phyloP scores from a whole-genome alignment of 139 green algal genomes.

The Chlamydomonas urium region DNA sequence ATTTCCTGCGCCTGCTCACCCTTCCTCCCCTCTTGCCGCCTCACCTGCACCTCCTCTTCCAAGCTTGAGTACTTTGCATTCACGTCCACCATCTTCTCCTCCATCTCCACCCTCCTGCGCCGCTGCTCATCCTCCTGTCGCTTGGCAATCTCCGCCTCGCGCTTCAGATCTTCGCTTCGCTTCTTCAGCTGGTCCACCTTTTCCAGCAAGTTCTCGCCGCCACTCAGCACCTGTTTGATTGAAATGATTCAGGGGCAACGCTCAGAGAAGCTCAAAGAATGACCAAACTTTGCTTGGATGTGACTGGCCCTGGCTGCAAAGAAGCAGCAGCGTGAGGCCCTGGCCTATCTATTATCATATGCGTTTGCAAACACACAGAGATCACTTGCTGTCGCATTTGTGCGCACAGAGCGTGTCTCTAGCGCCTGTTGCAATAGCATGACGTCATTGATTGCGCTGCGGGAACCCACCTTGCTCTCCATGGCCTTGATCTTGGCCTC shows the following conservation, averaged over 20 bases:
- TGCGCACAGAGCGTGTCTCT: too few species aligned
- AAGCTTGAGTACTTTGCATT: slow-evolving; percentile 37
- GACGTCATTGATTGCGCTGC: background rate
- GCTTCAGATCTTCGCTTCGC: slow-evolving; percentile 52
- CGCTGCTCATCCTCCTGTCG: slow-evolving; percentile 51
- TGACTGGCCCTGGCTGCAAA: too few species aligned
- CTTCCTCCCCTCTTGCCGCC: too few species aligned
- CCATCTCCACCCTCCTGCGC: slow-evolving; percentile 44
- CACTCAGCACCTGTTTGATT: slow-evolving; percentile 50
- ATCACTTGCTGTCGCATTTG: too few species aligned
- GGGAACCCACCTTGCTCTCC: slow-evolving; percentile 62
- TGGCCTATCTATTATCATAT: too few species aligned
- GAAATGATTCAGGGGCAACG: too few species aligned
- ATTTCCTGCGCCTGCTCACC: too few species aligned
- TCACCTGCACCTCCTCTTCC: slow-evolving; percentile 44
- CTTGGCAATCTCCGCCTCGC: slow-evolving; percentile 45
- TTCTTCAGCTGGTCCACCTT: slow-evolving; percentile 65
- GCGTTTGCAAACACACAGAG: too few species aligned
- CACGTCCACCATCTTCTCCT: slow-evolving; percentile 37
- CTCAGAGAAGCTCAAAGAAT: too few species aligned
- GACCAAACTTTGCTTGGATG: too few species aligned
- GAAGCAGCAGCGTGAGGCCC: too few species aligned
- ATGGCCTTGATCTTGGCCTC: slow-evolving; percentile 42
- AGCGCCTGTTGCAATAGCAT: background rate
- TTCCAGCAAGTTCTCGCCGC: slow-evolving; percentile 67